Evolutionary conservation across 306 rosid genomes (phyloP).

Genomic region (Castanopsis chinensis): DNA sequence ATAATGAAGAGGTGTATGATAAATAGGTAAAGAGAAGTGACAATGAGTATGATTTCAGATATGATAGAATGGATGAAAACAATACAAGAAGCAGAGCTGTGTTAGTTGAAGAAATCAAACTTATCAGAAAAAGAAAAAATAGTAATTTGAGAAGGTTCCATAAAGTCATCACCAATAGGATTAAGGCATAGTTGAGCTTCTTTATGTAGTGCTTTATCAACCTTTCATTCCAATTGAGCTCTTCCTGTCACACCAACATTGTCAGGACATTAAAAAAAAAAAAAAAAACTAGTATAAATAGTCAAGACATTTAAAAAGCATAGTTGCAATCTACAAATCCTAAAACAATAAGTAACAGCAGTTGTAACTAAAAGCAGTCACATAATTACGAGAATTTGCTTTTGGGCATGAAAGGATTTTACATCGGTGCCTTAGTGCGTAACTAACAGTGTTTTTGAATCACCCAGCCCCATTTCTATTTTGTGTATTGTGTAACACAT

Average conservation of each 20-base stretch:
- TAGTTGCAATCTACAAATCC: not conserved
- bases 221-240: conserved; percentile 78
- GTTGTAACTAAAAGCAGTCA: not conserved
- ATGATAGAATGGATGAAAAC: not conserved
- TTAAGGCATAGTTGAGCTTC: not conserved
- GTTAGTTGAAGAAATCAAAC: not conserved
- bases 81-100: not conserved
- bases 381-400: not conserved
- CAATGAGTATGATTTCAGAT: not conserved
- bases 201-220: conserved; percentile 58
- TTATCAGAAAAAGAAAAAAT: too few relatives aligned
- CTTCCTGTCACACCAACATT: conserved; percentile 57
- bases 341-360: not conserved
- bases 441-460: not conserved
- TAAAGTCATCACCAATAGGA: not conserved
- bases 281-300: not conserved
- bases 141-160: not conserved
- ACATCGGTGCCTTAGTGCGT: not conserved
- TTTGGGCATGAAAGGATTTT: not conserved
- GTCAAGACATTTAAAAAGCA: conserved; percentile 4
- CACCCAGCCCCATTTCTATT: not conserved
- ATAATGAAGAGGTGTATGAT: not conserved
- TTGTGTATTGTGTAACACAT: not conserved
- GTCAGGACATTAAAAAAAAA: not conserved
- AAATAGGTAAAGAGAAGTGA: not conserved